Evolutionary conservation across 257 asterid species (phyloP), one percentile per base, ranked within the genome.

Genomic region (Striga asiatica): DNA sequence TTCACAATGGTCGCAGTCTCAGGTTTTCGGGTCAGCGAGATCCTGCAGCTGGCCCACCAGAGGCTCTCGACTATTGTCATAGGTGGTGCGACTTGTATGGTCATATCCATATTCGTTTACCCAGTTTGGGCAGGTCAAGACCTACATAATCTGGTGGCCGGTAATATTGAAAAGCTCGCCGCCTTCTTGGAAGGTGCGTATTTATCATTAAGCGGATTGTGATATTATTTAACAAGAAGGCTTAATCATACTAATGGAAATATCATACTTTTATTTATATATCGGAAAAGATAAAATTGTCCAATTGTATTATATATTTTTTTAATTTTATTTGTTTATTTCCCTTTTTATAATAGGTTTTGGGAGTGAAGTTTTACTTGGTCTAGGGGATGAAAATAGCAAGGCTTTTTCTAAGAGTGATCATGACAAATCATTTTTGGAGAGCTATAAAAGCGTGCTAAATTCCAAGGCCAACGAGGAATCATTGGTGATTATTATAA

Each of bases 81-180:
- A 18, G 97, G 95, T 1, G 83, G 67, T 22, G 81, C 75, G 0
- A 65, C 92, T 0, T 88, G 97, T 39, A 69, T 88, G 50, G 14
- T 78, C 0, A 66, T 79, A 18, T 88, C 95, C 63, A 24, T 80
- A 18, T 63, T 67, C 66, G 27, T 76, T 34, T 74, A 57, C 65
- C 97, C 97, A 1, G 97, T 76, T 27, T 88, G 97, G 97, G 97
- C 97, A 13, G 97, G 97, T 8, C 76, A 71, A 42, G 95, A 88
- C 71, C 58, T 88, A 60, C 97, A 88, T 46, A 62, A 62, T 13
- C 39, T 72, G 12, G 2, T 73, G 19, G 67, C 79, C 54, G 34
- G 32, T 6, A 81, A 85, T 60, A 25, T 88, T 2, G 79, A 77
- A 10, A 82, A 88, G 17, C 66, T 88, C 34, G 87, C 81, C 20